Conservation (phyloP, 805 yeast genomes). For the Priceomyces carsonii region DNA sequence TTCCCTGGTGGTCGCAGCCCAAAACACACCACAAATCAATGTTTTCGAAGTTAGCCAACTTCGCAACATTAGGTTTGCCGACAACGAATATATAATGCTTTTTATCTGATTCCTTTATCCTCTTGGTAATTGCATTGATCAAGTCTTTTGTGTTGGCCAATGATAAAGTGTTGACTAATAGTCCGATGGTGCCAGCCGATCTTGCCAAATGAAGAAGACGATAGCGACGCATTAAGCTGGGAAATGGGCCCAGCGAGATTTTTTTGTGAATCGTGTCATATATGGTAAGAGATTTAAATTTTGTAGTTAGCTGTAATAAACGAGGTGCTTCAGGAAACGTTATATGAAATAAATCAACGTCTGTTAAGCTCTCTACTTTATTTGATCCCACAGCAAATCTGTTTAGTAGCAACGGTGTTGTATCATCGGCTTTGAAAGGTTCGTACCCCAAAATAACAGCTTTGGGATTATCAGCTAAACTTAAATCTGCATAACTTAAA, state of each 20-base stretch:
- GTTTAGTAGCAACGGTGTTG: constrained; percentile 12
- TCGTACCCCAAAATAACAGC: constrained; percentile 46
- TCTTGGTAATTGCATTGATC: constrained; percentile 57
- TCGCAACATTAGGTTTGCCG: constrained; percentile 97
- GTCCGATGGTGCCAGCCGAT: constrained; percentile 89
- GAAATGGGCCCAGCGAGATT: constrained; percentile 60
- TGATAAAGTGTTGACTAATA: constrained; percentile 87
- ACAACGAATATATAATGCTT: constrained; percentile 94
- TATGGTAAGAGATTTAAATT: constrained; percentile 54
- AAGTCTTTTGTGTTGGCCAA: constrained; percentile 70
- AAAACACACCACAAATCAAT: constrained; percentile 92
- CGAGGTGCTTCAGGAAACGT: constrained; percentile 78
- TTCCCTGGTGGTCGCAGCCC: constrained; percentile 95
- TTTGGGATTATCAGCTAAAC: constrained; percentile 22
- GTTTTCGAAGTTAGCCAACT: constrained; percentile 92
- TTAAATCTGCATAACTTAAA: constrained; percentile 34
- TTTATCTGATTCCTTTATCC: constrained; percentile 76
- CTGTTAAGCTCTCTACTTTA: constrained; percentile 24
- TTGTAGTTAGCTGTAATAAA: constrained; percentile 70
- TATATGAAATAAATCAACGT: constrained; percentile 60
- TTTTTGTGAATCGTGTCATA: constrained; percentile 43
- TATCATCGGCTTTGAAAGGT: constrained; percentile 14
- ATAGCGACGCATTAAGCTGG: constrained; percentile 82
- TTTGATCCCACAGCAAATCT: constrained; percentile 17
- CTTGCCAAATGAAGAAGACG: constrained; percentile 85